phyloP scores from a whole-genome alignment of 2,329 filamentous ascomycete genomes.

The Chaetoscypha palmicola region DNA sequence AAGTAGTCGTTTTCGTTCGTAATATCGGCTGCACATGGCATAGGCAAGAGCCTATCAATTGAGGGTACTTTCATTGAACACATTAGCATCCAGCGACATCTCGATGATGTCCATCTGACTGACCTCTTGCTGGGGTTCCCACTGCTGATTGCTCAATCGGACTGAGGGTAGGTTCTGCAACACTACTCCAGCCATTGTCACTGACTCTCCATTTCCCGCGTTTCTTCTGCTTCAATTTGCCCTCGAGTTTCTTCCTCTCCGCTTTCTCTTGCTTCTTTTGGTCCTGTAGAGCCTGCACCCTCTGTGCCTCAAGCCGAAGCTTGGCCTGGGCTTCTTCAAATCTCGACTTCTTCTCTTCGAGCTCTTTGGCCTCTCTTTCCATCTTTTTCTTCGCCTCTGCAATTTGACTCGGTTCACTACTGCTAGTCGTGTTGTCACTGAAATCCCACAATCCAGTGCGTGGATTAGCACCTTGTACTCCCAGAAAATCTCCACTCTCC shows the following conservation, averaged over 20 bases:
- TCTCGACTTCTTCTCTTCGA: conserved; percentile 16
- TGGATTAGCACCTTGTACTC: conserved; percentile 52
- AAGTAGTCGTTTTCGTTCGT: conserved; percentile 16
- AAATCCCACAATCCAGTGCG: conserved; percentile 46
- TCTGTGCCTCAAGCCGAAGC: conserved; percentile 33
- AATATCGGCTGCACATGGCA: conserved; percentile 12
- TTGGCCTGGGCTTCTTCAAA: conserved; percentile 31
- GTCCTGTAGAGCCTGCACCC: conserved; percentile 22
- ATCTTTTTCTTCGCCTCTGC: conserved; percentile 31
- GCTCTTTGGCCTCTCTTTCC: conserved; percentile 12
- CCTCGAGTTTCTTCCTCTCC: conserved; percentile 37
- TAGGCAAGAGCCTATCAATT: conserved; percentile 16
- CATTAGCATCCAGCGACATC: neutral
- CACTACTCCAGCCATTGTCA: conserved; percentile 23
- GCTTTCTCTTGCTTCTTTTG: conserved; percentile 38
- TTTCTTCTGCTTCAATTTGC: conserved; percentile 40
- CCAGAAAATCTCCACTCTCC: conserved; percentile 51
- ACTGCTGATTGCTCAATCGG: conserved; percentile 17
- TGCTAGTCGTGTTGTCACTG: conserved; percentile 36
- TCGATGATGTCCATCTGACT: conserved; percentile 34
- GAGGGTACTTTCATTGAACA: conserved; percentile 15
- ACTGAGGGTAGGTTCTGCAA: conserved; percentile 39
- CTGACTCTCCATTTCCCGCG: conserved; percentile 35
- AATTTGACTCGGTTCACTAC: conserved; percentile 21
- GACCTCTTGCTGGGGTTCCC: conserved; percentile 14